Evolutionary conservation across 163 green algal genomes (phyloP), one percentile per base, ranked within the genome.

Genomic region (Scenedesmus sp.): DNA sequence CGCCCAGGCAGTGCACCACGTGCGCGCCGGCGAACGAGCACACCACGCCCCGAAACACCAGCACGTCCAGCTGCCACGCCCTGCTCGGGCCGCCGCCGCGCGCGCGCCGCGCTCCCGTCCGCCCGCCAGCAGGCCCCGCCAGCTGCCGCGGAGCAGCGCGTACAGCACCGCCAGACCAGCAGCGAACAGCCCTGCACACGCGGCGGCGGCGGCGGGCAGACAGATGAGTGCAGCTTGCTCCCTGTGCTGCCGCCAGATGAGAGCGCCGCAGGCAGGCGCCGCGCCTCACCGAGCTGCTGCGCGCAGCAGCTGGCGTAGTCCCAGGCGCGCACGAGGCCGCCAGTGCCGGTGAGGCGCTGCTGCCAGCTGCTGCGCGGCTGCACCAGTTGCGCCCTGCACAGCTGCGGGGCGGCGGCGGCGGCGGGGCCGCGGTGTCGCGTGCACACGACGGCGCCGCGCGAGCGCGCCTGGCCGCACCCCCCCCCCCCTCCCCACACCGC

Each of bases 11-110:
- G 47, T 71, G 45, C 28, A 70, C 60, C 2, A 80, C 33, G 33
- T 80, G 72, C 28, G n/a, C 72, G 24, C 72, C 72, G 4, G 47
- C 47, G 20, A 71, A 22, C 13, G 72, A 63, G 47, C 58, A 70
- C 20, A 80, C n/a, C 22, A 72, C 1, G 28, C 58, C 72, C 62
- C 56, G 60, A 13, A 48, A 44, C 11, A 80, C 33, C 7, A 63
- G 4, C 47, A 80, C 14, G 28, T 80, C 72, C 28, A 80, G 56
- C 39, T 47, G 72, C 60, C 58, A 80, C 39, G 31, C 24, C 9
- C 26, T 36, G 70, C 44, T 60, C 2, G 70, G 39, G 6, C 31
- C 58, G 39, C 63, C 26, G 28, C 26, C 47, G 2, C 39, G 33
- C 9, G 11, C 20, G n/a, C 60, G 63, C 45, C 47, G 63, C 44